A percentile compares a stretch with the other conserved stretches of the same genome.
These are phyloP conservation scores for Polytrichum commune DNA, from an alignment of 225 moss, liverwort and hornwort genomes.

Conservation along the genomic window DNA sequence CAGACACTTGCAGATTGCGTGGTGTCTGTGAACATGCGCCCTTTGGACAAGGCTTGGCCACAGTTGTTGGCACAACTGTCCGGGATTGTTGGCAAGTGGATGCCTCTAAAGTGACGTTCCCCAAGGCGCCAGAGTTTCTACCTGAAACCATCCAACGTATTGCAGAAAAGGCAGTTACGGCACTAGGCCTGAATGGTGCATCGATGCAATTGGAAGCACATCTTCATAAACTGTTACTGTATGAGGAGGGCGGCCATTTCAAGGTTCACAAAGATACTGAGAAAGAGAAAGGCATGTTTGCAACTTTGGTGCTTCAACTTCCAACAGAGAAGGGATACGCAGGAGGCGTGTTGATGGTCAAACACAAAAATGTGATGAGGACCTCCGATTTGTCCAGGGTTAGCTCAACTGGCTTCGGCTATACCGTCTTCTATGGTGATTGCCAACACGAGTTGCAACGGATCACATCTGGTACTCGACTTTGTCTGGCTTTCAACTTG, in stretches of 20 bases:
- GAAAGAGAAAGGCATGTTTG: conserved; percentile 18
- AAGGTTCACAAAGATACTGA: conserved; percentile 9
- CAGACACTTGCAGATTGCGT: conserved; percentile 12
- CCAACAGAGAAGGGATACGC: conserved; percentile 13
- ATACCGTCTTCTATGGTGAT: conserved; percentile 16
- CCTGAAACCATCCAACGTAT: conserved; percentile 1
- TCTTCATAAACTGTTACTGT: conserved; percentile 15
- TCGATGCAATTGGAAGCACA: conserved; percentile 12
- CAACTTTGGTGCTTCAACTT: conserved; percentile 16
- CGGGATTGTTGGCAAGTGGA: conserved; percentile 19
- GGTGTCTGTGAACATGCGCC: conserved; percentile 18
- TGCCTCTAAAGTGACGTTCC: conserved; percentile 19
- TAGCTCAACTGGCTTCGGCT: conserved; percentile 9
- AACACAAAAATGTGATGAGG: conserved; percentile 2
- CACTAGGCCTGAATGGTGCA: conserved; percentile 16
- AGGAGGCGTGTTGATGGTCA: conserved; percentile 13
- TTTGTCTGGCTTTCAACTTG: conserved; percentile 24
- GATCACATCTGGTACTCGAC: conserved; percentile 1
- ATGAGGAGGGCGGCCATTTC: conserved; percentile 18
- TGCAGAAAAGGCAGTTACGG: not conserved
- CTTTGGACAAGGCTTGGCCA: conserved; percentile 7
- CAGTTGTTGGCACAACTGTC: conserved; percentile 4
- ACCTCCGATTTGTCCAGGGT: conserved; percentile 12
- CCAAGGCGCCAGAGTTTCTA: conserved; percentile 9
- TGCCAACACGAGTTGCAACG: conserved; percentile 18